Evolutionary conservation across 2,329 filamentous ascomycete genomes (phyloP).

Genomic region (Alternaria atra): DNA sequence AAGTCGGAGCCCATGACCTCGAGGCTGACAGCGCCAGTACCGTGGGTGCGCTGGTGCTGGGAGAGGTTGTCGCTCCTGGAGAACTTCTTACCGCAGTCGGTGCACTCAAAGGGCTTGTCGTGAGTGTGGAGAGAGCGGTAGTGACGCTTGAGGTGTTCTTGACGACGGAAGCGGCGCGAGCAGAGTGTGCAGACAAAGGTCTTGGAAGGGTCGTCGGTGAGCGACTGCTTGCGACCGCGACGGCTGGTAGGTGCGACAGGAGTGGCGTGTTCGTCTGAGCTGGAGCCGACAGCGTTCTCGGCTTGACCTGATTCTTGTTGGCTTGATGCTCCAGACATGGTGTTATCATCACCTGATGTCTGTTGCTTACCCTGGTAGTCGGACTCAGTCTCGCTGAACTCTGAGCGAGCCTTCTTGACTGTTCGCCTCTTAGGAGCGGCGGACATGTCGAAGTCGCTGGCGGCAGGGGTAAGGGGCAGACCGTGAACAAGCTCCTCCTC

Average conservation of each 20-base stretch:
- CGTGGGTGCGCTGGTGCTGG: conserved; percentile 94
- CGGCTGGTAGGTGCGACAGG: conserved; percentile 71
- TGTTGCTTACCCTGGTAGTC: conserved; percentile 49
- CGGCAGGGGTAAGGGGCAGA: conserved; percentile 68
- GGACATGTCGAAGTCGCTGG: conserved; percentile 57
- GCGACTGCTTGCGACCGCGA: conserved; percentile 95
- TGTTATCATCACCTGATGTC: conserved; percentile 44
- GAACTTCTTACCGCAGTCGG: conserved; percentile 99
- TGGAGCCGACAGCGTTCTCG: conserved; percentile 58
- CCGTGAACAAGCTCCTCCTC: conserved; percentile 73
- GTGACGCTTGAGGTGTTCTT: conserved; percentile 98
- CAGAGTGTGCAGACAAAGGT: conserved; percentile 97
- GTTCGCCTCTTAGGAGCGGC: conserved; percentile 38
- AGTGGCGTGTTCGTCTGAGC: conserved; percentile 53
- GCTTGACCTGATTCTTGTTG: conserved; percentile 47
- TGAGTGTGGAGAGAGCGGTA: conserved; percentile 98
- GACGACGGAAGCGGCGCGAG: conserved; percentile 95
- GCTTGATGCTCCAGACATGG: conserved; percentile 48
- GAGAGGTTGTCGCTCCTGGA: conserved; percentile 96
- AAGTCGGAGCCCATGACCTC: conserved; percentile 76
- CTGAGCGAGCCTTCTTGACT: conserved; percentile 39
- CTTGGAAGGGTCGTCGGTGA: conserved; percentile 98
- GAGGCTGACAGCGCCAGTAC: conserved; percentile 89
- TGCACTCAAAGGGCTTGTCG: conserved; percentile 98
- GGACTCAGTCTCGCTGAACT: conserved; percentile 48